Evolutionary conservation across 257 asterid genomes (phyloP).

Genomic region (Nicotiana noctiflora): DNA sequence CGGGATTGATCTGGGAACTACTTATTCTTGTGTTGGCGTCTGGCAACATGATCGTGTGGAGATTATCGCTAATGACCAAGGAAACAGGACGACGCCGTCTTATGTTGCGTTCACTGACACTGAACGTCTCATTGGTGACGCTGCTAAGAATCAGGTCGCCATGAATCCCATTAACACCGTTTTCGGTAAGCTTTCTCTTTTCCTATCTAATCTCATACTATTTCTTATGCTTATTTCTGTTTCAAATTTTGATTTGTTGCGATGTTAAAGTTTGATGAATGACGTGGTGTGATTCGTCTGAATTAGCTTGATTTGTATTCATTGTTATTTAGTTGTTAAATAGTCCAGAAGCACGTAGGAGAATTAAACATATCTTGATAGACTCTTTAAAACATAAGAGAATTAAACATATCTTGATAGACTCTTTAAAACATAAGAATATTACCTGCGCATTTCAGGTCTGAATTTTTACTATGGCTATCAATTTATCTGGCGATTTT

Average conservation of each 20-base stretch:
- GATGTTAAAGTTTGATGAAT: not conserved
- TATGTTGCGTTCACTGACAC: conserved; percentile 37
- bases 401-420: too few species aligned
- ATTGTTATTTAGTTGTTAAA: too few species aligned
- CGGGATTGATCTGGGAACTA: conserved; percentile 39
- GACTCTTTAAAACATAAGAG: too few species aligned
- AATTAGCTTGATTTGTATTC: not conserved
- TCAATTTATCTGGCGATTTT: not conserved
- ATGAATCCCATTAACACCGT: conserved; percentile 40
- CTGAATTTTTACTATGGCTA: too few species aligned
- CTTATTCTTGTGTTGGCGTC: conserved; percentile 33
- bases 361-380: too few species aligned
- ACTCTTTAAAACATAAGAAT: too few species aligned
- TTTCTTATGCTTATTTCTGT: too few species aligned
- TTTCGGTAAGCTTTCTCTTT: conserved; percentile 18
- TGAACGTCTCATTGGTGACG: conserved; percentile 40
- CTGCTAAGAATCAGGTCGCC: conserved; percentile 42
- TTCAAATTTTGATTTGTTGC: too few species aligned
- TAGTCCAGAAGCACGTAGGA: not conserved
- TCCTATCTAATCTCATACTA: not conserved
- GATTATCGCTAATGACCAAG: conserved; percentile 38
- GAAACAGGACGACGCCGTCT: conserved; percentile 39
- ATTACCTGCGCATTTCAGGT: too few species aligned
- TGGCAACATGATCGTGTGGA: conserved; percentile 44
- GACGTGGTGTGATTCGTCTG: not conserved